Conservation (phyloP, 371 early-diverging fungal species). For the Rhizopus sp. region DNA sequence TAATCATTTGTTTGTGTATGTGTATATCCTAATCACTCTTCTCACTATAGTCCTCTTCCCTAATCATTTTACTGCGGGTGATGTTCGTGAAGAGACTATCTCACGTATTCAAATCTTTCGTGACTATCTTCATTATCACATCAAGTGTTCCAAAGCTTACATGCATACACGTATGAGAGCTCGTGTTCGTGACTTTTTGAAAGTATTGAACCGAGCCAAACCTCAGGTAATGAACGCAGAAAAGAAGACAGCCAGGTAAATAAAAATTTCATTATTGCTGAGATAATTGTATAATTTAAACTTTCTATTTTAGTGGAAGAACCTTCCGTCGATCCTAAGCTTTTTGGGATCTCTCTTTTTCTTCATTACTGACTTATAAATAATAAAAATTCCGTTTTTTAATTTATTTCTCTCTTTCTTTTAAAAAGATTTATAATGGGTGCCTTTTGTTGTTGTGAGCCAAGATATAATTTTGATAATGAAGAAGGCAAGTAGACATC, state of each 20-base stretch:
- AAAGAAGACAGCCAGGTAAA: constrained; percentile 84
- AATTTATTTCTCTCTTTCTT: neutral
- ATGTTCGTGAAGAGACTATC: constrained; percentile 84
- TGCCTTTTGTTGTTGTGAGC: neutral
- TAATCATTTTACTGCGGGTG: constrained; percentile 76
- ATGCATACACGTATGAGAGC: constrained; percentile 98
- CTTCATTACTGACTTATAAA: constrained; percentile 3
- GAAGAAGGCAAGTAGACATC: neutral
- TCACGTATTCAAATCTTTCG: constrained; percentile 95
- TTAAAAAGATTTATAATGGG: constrained; percentile 1
- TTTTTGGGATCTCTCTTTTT: neutral
- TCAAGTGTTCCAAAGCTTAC: constrained; percentile 98
- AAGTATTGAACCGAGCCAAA: constrained; percentile 97
- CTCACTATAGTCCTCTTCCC: constrained; percentile 84
- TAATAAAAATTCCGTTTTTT: neutral
- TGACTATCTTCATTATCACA: constrained; percentile 98
- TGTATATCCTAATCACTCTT: neutral
- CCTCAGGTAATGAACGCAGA: constrained; percentile 82
- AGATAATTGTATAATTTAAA: no score
- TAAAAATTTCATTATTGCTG: neutral
- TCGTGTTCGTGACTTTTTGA: constrained; percentile 93
- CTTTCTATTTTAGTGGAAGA: constrained; percentile 20
- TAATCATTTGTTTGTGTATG: neutral
- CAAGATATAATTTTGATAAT: neutral
- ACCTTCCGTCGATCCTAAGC: constrained; percentile 25